Conservation (phyloP, 73 alveolate genomes). For the Stentor roeselii region DNA sequence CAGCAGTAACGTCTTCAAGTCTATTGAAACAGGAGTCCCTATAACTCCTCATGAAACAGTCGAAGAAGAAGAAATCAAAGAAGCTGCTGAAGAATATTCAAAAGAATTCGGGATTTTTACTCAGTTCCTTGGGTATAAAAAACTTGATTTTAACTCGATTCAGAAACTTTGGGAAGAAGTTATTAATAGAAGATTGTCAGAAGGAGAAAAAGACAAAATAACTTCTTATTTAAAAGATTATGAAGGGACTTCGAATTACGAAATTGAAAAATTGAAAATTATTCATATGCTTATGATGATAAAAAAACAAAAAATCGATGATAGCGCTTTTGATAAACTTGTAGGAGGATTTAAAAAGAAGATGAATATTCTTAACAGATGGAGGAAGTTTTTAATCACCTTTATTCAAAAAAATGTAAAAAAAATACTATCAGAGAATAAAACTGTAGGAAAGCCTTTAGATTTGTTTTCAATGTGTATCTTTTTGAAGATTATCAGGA, state of each 20-base stretch:
- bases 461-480: neutral
- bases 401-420: too few species aligned
- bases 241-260: neutral
- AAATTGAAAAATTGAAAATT: neutral
- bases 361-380: too few species aligned
- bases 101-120: neutral
- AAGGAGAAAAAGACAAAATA: slow-evolving; percentile 25
- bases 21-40: neutral
- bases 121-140: neutral
- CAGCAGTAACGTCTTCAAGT: neutral
- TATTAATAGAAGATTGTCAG: slow-evolving; percentile 3
- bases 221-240: neutral
- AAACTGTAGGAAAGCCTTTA: neutral
- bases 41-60: neutral
- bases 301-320: neutral
- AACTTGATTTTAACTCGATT: neutral
- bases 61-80: neutral
- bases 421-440: neutral
- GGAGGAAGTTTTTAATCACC: neutral
- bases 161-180: slow-evolving; percentile 15
- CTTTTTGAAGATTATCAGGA: neutral
- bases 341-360: neutral
- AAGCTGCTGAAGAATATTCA: neutral
- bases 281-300: neutral
- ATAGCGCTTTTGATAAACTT: neutral